phyloP scores from a whole-genome alignment of 1,284 basidiomycete species.

The Malassezia psittaci region DNA sequence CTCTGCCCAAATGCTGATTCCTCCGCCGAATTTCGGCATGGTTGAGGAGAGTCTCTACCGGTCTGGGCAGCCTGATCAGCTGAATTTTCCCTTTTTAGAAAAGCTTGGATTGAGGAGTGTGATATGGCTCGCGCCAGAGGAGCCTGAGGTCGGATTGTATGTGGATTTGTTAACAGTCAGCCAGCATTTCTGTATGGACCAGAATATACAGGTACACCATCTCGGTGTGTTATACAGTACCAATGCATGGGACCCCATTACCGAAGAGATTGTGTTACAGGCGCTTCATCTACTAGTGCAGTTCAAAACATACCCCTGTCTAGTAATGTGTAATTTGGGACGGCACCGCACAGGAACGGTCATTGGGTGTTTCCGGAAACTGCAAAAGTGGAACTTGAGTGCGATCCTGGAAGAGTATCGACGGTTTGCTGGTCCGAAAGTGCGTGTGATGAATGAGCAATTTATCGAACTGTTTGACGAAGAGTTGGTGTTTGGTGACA shows the following conservation, averaged over 20 bases:
- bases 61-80: slow-evolving; percentile 53
- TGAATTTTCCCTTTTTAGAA: slow-evolving; percentile 54
- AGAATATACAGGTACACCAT: slow-evolving; percentile 48
- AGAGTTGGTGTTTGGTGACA: slow-evolving; percentile 53
- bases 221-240: slow-evolving; percentile 49
- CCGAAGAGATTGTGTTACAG: slow-evolving; percentile 53
- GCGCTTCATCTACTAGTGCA: slow-evolving; percentile 52
- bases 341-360: slow-evolving; percentile 53
- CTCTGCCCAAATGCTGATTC: slow-evolving; percentile 47
- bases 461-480: slow-evolving; percentile 55
- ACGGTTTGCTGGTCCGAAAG: slow-evolving; percentile 53
- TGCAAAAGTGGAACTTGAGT: slow-evolving; percentile 52
- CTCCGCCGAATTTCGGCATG: slow-evolving; percentile 53
- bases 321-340: slow-evolving; percentile 54
- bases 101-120: slow-evolving; percentile 51
- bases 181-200: slow-evolving; percentile 34
- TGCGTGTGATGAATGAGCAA: slow-evolving; percentile 53
- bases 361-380: slow-evolving; percentile 51
- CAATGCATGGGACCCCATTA: slow-evolving; percentile 50
- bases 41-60: slow-evolving; percentile 54
- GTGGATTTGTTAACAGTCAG: slow-evolving; percentile 20
- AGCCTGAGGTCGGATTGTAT: slow-evolving; percentile 52
- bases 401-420: slow-evolving; percentile 54
- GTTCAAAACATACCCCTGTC: slow-evolving; percentile 51
- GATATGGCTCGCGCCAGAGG: slow-evolving; percentile 54